Evolutionary conservation across 345 rosid species (phyloP), one percentile per base, ranked within the genome.

Genomic region (Chamaenerion angustifolium): DNA sequence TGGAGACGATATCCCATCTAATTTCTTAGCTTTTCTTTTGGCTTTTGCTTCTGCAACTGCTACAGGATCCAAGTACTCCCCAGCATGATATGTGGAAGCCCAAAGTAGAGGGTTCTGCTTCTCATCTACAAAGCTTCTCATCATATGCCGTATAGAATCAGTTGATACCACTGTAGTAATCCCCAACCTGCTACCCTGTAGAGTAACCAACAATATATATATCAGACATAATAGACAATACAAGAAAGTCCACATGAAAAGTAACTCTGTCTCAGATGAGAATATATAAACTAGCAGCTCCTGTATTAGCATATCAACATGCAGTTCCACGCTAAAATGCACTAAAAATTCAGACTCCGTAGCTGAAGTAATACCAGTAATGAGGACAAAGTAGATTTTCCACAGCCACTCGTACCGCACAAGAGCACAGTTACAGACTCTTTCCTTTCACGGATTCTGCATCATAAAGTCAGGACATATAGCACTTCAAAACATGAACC

Each of bases 1-100:
- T 42, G 83, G 61, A 17, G 49, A 70, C n/a, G 55, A 60, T 50
- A 58, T 60, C 11, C 74, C 76, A 15, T 87, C 94, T 62, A 66
- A 40, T 27, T 82, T 88, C 59, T 70, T 74, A 12, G 88, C 99
- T 60, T 71, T 75, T 56, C 57, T 77, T 55, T 73, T 92, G 63
- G 82, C 93, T 68, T 80, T 88, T 12, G 99, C 95, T 66, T 87
- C 94, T 0, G 94, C 94, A 65, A 93, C 95, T 3, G 96, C 99
- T 56, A 71, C 77, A 31, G 81, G 88, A 67, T 93, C 99, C 71
- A 93, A 73, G 64, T 25, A 81, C 43, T 93, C 96, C 44, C 99
- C 99, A 35, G 96, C 99, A 67, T 93, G 99, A 56, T 93, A 93
- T 0, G 99, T 93, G n/a, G 99, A 93, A 63, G 99, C 82, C 99